Evolutionary conservation across 2,329 filamentous ascomycete genomes (phyloP).

Genomic region (Lecanoromycetidae sp.): DNA sequence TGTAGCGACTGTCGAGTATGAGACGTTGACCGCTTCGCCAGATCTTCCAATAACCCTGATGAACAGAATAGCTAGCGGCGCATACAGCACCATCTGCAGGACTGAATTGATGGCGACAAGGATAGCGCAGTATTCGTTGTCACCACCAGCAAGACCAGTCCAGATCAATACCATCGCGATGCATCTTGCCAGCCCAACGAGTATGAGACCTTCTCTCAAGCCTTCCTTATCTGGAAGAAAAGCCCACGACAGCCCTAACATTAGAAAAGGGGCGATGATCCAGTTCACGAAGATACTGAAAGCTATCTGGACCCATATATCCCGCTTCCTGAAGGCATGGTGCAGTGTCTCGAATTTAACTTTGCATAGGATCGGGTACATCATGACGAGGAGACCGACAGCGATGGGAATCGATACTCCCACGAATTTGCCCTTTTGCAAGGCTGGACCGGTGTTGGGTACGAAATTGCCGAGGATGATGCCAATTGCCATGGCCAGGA

Average conservation of each 20-base stretch:
- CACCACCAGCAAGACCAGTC: slow-evolving; percentile 65
- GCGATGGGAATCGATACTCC: slow-evolving; percentile 59
- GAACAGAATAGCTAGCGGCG: slow-evolving; percentile 56
- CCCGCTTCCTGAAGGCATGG: slow-evolving; percentile 46
- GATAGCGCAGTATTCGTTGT: slow-evolving; percentile 71
- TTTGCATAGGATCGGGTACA: slow-evolving; percentile 88
- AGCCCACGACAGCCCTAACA: slow-evolving; percentile 60
- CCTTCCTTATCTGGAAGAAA: slow-evolving; percentile 48
- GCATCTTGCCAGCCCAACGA: slow-evolving; percentile 73
- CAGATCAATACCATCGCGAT: slow-evolving; percentile 84
- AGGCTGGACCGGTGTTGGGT: slow-evolving; percentile 44
- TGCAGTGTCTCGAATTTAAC: slow-evolving; percentile 67
- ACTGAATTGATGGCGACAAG: slow-evolving; percentile 65
- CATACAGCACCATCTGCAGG: slow-evolving; percentile 61
- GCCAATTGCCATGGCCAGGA: slow-evolving; percentile 65
- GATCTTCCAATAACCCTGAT: slow-evolving; percentile 53
- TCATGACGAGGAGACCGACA: slow-evolving; percentile 75
- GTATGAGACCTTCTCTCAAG: slow-evolving; percentile 56
- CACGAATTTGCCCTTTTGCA: slow-evolving; percentile 62
- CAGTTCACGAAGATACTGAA: slow-evolving; percentile 72
- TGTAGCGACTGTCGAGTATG: slow-evolving; percentile 59
- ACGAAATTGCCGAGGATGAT: slow-evolving; percentile 69
- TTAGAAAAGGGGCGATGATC: slow-evolving; percentile 69
- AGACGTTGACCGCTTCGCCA: slow-evolving; percentile 32
- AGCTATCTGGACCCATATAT: slow-evolving; percentile 65